Percentiles rank a stretch among this genome's conserved stretches.
These are phyloP conservation scores for Candolleomyces eurysporus DNA, from an alignment of 768 basidiomycete species.

Conservation along the genomic window DNA sequence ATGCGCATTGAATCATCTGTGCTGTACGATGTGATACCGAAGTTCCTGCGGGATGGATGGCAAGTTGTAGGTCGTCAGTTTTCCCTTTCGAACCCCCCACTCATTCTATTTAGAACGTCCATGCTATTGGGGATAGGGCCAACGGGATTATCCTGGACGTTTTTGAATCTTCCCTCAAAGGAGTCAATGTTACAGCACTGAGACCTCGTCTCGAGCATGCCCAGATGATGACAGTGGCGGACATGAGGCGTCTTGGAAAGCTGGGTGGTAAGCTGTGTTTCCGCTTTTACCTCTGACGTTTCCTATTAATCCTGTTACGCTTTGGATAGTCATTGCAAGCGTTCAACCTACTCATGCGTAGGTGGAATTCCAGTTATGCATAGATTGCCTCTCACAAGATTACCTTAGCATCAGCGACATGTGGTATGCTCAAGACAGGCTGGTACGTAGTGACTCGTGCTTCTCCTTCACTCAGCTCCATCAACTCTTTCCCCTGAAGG, in stretches of 20 bases:
- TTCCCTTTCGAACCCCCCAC: background rate
- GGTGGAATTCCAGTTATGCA: conserved; percentile 26
- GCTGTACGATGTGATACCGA: conserved; percentile 60
- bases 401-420: conserved; percentile 70
- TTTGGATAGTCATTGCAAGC: conserved; percentile 73
- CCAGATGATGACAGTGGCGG: conserved; percentile 76
- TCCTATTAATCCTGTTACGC: conserved; percentile 4
- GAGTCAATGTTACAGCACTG: conserved; percentile 58
- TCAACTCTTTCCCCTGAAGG: conserved; percentile 37
- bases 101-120: conserved; percentile 61
- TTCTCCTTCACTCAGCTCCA: conserved; percentile 3
- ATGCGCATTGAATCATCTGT: conserved; percentile 68
- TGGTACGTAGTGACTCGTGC: conserved; percentile 44
- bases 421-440: conserved; percentile 83
- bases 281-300: background rate
- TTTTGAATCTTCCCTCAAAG: conserved; percentile 68
- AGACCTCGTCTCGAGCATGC: conserved; percentile 89
- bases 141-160: conserved; percentile 82
- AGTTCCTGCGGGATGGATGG: conserved; percentile 80
- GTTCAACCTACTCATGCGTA: conserved; percentile 89
- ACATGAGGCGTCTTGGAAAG: conserved; percentile 73
- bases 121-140: conserved; percentile 85
- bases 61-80: conserved; percentile 67
- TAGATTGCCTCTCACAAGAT: conserved; percentile 3
- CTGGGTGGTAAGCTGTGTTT: conserved; percentile 62